Evolutionary conservation across 345 rosid species (phyloP).

Genomic region (Mangifera indica): DNA sequence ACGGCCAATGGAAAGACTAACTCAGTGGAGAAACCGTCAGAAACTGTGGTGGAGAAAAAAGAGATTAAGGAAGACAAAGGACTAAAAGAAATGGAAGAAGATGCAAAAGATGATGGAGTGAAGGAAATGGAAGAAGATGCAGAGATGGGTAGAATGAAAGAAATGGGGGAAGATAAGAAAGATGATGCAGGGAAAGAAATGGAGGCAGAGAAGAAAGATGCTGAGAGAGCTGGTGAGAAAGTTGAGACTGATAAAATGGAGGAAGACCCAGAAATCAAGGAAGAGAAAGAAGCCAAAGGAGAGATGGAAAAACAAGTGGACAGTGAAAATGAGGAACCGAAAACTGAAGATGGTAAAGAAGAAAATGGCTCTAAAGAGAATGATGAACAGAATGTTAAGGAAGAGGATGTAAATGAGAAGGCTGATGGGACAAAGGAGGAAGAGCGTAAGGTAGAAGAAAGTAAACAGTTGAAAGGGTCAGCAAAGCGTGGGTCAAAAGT

Average conservation of each 20-base stretch:
- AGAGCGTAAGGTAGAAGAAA: constrained; percentile 36
- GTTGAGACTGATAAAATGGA: constrained; percentile 27
- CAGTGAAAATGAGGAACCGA: constrained; percentile 26
- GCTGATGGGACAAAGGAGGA: constrained; percentile 21
- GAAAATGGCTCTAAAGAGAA: constrained; percentile 29
- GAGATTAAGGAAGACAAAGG: constrained; percentile 20
- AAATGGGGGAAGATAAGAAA: constrained; percentile 15
- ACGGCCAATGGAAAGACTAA: constrained; percentile 46
- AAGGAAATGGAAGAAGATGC: constrained; percentile 28
- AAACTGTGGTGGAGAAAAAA: constrained; percentile 32
- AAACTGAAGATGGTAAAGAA: constrained; percentile 38
- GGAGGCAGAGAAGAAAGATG: constrained; percentile 22
- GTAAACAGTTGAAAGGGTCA: constrained; percentile 39
- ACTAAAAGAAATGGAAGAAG: constrained; percentile 27
- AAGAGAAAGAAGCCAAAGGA: neutral
- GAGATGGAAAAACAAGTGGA: constrained; percentile 25
- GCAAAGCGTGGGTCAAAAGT: constrained; percentile 45
- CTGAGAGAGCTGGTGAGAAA: neutral
- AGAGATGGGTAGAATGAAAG: constrained; percentile 11
- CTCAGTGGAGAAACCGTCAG: constrained; percentile 32
- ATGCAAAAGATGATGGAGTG: constrained; percentile 19
- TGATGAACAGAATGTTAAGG: constrained; percentile 24
- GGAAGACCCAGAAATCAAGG: constrained; percentile 26
- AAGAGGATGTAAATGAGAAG: constrained; percentile 24
- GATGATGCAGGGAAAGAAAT: constrained; percentile 18